Evolutionary conservation across 129 eudicot genomes (phyloP).

Genomic region (Arctium lappa): DNA sequence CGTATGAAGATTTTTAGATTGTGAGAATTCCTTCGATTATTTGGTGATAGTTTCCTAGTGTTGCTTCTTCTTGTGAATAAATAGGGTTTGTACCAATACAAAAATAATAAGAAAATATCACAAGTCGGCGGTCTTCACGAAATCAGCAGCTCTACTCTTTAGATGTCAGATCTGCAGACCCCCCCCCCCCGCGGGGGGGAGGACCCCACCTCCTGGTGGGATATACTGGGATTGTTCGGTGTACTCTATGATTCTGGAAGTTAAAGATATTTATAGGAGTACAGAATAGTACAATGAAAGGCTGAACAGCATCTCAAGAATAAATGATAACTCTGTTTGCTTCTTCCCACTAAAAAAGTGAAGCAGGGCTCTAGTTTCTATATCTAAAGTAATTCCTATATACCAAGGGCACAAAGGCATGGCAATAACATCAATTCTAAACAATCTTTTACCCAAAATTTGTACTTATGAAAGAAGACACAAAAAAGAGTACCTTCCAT

Average conservation of each 20-base stretch:
- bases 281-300: neutral
- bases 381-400: neutral
- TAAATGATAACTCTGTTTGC: neutral
- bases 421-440: neutral
- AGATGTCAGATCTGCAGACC: too few species aligned
- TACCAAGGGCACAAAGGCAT: neutral
- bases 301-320: neutral
- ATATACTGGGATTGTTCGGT: too few species aligned
- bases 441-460: neutral
- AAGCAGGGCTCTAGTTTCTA: neutral
- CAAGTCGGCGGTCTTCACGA: too few species aligned
- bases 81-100: neutral
- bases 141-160: too few species aligned
- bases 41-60: neutral
- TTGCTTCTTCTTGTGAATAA: neutral
- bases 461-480: neutral
- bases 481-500: conserved; percentile 70
- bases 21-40: neutral
- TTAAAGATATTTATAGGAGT: neutral
- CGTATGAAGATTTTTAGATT: neutral
- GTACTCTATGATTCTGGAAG: too few species aligned
- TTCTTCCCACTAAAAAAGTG: neutral
- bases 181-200: too few species aligned
- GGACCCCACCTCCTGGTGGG: too few species aligned
- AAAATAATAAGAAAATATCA: neutral